Evolutionary conservation across 306 rosid species (phyloP).

Genomic region (Cicer chorassanicum): DNA sequence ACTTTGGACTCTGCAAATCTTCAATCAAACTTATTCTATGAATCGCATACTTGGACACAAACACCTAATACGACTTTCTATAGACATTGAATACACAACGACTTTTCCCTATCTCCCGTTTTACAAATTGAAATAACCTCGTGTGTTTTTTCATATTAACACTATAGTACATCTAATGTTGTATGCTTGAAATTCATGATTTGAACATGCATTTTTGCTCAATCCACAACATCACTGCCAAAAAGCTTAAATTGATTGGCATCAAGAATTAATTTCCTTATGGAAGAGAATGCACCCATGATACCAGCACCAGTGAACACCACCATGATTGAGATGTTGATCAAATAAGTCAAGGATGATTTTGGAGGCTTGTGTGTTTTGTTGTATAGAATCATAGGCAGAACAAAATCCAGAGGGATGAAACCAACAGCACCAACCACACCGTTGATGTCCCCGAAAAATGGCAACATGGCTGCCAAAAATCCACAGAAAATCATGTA

Average conservation of each 20-base stretch:
- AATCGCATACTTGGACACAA: too few relatives aligned
- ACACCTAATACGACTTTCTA: too few relatives aligned
- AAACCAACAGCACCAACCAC: slow-evolving; percentile 93
- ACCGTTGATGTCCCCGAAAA: slow-evolving; percentile 85
- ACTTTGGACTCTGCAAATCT: neutral
- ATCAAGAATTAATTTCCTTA: slow-evolving; percentile 80
- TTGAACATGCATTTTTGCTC: neutral
- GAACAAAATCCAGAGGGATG: slow-evolving; percentile 91
- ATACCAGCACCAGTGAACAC: slow-evolving; percentile 79
- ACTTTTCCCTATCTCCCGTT: too few relatives aligned
- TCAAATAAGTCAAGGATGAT: slow-evolving; percentile 66
- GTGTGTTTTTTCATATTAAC: neutral
- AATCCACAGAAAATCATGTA: slow-evolving; percentile 81
- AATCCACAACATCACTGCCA: slow-evolving; percentile 68
- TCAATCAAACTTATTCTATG: too few relatives aligned
- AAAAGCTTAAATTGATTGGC: slow-evolving; percentile 81
- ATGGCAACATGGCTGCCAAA: slow-evolving; percentile 93
- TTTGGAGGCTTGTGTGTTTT: slow-evolving; percentile 76
- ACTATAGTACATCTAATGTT: neutral
- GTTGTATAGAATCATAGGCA: slow-evolving; percentile 94
- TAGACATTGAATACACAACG: too few relatives aligned
- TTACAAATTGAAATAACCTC: slow-evolving; percentile 1
- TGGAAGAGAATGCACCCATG: slow-evolving; percentile 81
- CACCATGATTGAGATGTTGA: slow-evolving; percentile 76
- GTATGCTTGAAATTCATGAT: neutral